Conservation (phyloP, 345 rosid species). For the Bretschneidera sinensis region DNA sequence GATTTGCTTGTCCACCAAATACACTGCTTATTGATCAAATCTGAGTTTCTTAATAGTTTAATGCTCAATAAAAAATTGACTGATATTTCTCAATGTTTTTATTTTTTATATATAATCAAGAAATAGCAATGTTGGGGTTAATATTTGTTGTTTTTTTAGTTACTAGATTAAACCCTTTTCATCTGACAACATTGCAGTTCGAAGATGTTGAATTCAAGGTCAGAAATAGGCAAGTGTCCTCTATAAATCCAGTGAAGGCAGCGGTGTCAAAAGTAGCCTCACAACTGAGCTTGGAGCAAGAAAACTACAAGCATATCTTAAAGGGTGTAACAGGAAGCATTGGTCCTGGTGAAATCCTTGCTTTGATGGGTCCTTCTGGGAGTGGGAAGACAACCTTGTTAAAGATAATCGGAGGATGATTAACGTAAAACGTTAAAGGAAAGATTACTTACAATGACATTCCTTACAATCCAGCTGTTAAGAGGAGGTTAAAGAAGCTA, state of each 20-base stretch:
- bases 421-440: slow-evolving; percentile 63
- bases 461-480: slow-evolving; percentile 63
- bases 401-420: slow-evolving; percentile 87
- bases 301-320: slow-evolving; percentile 68
- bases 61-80: too few relatives aligned
- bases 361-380: slow-evolving; percentile 98
- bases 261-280: slow-evolving; percentile 63
- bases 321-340: slow-evolving; percentile 89
- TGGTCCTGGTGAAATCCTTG: slow-evolving; percentile 90
- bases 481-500: slow-evolving; percentile 75
- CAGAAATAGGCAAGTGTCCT: slow-evolving; percentile 33
- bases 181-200: slow-evolving; percentile 46
- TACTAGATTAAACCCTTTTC: not conserved
- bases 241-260: slow-evolving; percentile 55
- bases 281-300: slow-evolving; percentile 46
- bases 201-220: slow-evolving; percentile 85
- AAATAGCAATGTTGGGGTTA: not conserved
- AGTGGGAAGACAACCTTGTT: slow-evolving; percentile 93
- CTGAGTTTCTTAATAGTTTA: too few relatives aligned
- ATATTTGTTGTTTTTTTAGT: not conserved
- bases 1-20: too few relatives aligned
- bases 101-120: too few relatives aligned
- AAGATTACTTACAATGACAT: slow-evolving; percentile 74
- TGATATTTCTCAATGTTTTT: too few relatives aligned
- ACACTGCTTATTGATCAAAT: too few relatives aligned